These are phyloP conservation scores for Leccinum huronense DNA, from an alignment of 1,284 basidiomycete species.

Conservation along the genomic window DNA sequence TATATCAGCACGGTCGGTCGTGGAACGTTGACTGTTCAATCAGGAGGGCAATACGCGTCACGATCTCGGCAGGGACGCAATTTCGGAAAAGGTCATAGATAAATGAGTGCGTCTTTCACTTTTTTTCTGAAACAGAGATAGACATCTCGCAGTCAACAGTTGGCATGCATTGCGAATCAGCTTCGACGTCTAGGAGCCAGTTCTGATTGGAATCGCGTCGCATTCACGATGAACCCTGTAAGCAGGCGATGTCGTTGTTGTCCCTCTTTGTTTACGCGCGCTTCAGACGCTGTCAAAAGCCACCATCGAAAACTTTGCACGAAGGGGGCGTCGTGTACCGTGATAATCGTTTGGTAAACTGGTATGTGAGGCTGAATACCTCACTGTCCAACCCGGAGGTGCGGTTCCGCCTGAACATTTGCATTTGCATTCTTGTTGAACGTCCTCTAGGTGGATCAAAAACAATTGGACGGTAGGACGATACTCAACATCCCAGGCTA, in stretches of 20 bases:
- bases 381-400: constrained; percentile 69
- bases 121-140: constrained; percentile 3
- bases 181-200: constrained; percentile 89
- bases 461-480: constrained; percentile 65
- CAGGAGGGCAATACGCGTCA: too few relatives aligned
- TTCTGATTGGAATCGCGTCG: constrained; percentile 91
- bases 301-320: constrained; percentile 88
- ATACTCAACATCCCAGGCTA: constrained; percentile 63
- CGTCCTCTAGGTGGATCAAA: constrained; percentile 80
- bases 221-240: constrained; percentile 95
- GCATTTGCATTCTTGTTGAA: constrained; percentile 5
- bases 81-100: constrained; percentile 89
- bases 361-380: constrained; percentile 66
- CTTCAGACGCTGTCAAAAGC: constrained; percentile 70
- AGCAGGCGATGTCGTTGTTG: constrained; percentile 18
- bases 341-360: constrained; percentile 98
- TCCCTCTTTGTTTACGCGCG: too few relatives aligned
- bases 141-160: constrained; percentile 68
- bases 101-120: constrained; percentile 67
- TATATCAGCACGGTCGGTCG: constrained; percentile 97
- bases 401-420: constrained; percentile 6
- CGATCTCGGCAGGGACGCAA: constrained; percentile 88
- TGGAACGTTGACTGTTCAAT: constrained; percentile 62
- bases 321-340: constrained; percentile 96
- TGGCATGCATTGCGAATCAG: constrained; percentile 82